These are phyloP conservation scores for Rhipidocladum racemiflorum DNA, from an alignment of 176 grass and related monocot genomes.

Conservation along the genomic window DNA sequence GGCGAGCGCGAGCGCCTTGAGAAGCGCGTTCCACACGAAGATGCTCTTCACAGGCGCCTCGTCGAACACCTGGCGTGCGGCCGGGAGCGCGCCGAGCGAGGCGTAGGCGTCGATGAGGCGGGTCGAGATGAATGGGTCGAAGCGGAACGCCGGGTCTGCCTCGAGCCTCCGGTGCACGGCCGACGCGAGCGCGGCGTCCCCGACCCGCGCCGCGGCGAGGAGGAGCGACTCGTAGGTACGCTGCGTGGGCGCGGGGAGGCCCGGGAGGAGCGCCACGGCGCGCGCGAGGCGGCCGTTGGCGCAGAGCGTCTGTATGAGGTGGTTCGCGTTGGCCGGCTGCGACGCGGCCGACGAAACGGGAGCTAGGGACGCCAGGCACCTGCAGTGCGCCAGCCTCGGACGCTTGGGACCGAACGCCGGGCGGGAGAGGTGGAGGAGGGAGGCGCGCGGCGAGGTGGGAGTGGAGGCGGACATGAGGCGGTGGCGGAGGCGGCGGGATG, in stretches of 20 bases:
- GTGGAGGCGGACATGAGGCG: slow-evolving; percentile 20
- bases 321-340: slow-evolving; percentile 37
- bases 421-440: slow-evolving; percentile 20
- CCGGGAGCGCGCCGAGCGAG: slow-evolving; percentile 38
- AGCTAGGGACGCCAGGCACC: slow-evolving; percentile 28
- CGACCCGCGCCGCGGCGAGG: slow-evolving; percentile 37
- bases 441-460: slow-evolving; percentile 23
- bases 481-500: slow-evolving; percentile 12
- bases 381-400: slow-evolving; percentile 21
- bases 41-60: slow-evolving; percentile 60
- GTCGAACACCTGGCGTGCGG: slow-evolving; percentile 75
- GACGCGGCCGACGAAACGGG: not conserved
- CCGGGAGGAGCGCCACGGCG: slow-evolving; percentile 53
- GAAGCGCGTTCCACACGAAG: slow-evolving; percentile 79
- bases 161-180: slow-evolving; percentile 53
- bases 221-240: slow-evolving; percentile 79
- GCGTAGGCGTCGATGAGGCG: slow-evolving; percentile 72
- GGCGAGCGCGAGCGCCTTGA: slow-evolving; percentile 59
- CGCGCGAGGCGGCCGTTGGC: slow-evolving; percentile 44
- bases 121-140: slow-evolving; percentile 69
- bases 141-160: slow-evolving; percentile 44
- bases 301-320: slow-evolving; percentile 69
- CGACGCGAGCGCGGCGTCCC: slow-evolving; percentile 31
- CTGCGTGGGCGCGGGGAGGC: slow-evolving; percentile 60
- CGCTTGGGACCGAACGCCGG: slow-evolving; percentile 6